Base-by-base conservation (phyloP, 1,284 basidiomycete genomes). In the Tausonia pullulans region DNA sequence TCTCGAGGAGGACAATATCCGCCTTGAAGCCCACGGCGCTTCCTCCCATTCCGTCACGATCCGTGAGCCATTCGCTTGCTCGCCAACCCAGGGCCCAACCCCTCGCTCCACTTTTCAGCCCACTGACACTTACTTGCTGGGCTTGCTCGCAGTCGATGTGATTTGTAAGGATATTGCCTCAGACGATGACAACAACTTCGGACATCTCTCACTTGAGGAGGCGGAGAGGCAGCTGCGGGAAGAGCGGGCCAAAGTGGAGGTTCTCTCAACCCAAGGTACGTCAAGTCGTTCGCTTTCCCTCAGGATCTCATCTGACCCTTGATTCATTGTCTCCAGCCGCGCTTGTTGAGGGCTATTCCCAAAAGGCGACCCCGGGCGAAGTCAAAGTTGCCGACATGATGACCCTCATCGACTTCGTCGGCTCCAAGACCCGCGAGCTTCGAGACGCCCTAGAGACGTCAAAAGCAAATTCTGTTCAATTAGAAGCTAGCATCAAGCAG, bases 331-430 rank as follows among this genome's bases (percentile, higher is more conserved):
- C 0, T 3, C 40, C 14, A 3, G 40, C 4, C n/a, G 8, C 40
- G 0, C 16, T 5, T 7, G 78, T 75, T 69, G 66, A 69, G 0
- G 72, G 80, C 53, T 72, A 74, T 51, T 72, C 78, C 67, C 71
- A 78, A 52, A 79, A 80, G 67, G 72, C 72, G 1, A 72, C 76
- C 27, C 69, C 83, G 16, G 74, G 83, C 43, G 68, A 76, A 51
- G 70, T 70, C 13, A 83, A 82, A 27, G 27, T 27, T 66, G 78
- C 77, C 3, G 75, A 77, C 60, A 78, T 78, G 4, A 70, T 83
- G 58, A 75, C 63, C 2, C 79, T 76, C 49, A 79, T 82, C 68
- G 76, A 81, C 69, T 74, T 81, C 46, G 69, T 68, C 10, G 78
- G 80, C 0, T 64, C 68, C 0, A 69, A 78, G 46, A 76, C 70